Percentiles rank a stretch among this genome's conserved stretches.
Conservation (phyloP, 2,329 filamentous ascomycete genomes). For the Rosellinia necatrix region DNA sequence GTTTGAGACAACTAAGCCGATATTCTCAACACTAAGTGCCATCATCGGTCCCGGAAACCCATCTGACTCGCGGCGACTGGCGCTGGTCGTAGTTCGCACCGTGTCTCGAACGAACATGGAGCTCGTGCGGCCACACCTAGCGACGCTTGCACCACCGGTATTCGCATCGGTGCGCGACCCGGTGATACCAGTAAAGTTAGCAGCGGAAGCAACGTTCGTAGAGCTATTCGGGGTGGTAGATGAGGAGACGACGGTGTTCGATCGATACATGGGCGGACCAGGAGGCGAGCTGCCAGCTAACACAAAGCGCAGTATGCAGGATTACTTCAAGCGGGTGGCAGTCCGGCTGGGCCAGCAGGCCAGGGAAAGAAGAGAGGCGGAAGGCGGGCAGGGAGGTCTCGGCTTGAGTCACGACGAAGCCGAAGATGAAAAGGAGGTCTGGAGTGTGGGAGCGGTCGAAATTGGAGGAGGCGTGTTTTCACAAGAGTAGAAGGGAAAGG, state of each 20-base stretch:
- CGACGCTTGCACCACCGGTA: slow-evolving; percentile 78
- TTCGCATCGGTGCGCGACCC: slow-evolving; percentile 89
- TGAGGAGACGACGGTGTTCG: slow-evolving; percentile 83
- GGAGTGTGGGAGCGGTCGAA: slow-evolving; percentile 92
- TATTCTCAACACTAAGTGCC: slow-evolving; percentile 78
- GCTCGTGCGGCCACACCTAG: slow-evolving; percentile 78
- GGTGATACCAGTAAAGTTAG: slow-evolving; percentile 93
- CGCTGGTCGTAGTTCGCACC: slow-evolving; percentile 86
- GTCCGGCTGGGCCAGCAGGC: slow-evolving; percentile 83
- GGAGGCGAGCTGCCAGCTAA: slow-evolving; percentile 68
- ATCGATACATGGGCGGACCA: slow-evolving; percentile 80
- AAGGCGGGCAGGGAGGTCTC: slow-evolving; percentile 84
- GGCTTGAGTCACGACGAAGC: slow-evolving; percentile 88
- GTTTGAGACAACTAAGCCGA: slow-evolving; percentile 76
- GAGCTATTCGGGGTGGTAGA: slow-evolving; percentile 89
- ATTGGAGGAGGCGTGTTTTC: slow-evolving; percentile 65
- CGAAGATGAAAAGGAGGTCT: slow-evolving; percentile 94
- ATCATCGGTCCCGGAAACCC: slow-evolving; percentile 79
- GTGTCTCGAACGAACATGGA: slow-evolving; percentile 79
- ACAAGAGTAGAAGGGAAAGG: slow-evolving; percentile 39
- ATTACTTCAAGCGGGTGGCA: slow-evolving; percentile 96
- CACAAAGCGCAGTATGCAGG: slow-evolving; percentile 86
- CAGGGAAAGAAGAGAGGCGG: slow-evolving; percentile 85
- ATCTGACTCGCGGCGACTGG: slow-evolving; percentile 81
- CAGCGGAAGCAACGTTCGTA: slow-evolving; percentile 92